Percentiles rank a stretch among this genome's conserved stretches.
phyloP scores from a whole-genome alignment of 1,284 basidiomycete genomes.

The Rhodotorula glutinis region DNA sequence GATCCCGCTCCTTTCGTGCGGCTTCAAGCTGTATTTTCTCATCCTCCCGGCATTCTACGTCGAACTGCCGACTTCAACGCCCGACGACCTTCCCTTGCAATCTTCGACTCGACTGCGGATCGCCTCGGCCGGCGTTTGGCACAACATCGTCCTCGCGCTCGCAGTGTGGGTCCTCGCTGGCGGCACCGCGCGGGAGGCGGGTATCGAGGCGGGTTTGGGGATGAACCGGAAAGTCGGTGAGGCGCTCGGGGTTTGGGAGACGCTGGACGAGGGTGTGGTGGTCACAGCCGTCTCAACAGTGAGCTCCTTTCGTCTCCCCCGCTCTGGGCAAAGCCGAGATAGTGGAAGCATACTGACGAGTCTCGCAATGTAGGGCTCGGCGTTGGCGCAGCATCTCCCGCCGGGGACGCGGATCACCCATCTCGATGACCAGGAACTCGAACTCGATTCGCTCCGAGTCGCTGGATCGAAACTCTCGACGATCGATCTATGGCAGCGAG shows the following conservation, averaged over 20 bases:
- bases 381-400: slow-evolving; percentile 8
- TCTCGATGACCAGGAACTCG: slow-evolving; percentile 36
- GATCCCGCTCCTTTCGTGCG: slow-evolving; percentile 19
- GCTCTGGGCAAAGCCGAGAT: not conserved
- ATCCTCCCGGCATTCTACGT: slow-evolving; percentile 37
- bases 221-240: not conserved
- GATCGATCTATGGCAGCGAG: not conserved
- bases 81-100: not conserved
- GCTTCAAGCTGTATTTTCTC: slow-evolving; percentile 25
- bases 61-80: slow-evolving; percentile 5
- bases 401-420: slow-evolving; percentile 23
- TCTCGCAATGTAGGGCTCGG: not conserved
- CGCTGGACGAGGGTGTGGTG: slow-evolving; percentile 6
- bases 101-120: slow-evolving; percentile 23
- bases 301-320: not conserved
- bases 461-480: not conserved
- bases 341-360: not conserved
- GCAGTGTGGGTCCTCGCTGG: not conserved
- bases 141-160: slow-evolving; percentile 28
- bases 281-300: not conserved
- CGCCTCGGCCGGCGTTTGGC: slow-evolving; percentile 34
- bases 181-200: not conserved
- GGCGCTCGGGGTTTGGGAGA: not conserved
- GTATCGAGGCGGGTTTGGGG: not conserved
- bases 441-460: not conserved